These are phyloP conservation scores for Holtermannia corniformis DNA, from an alignment of 768 basidiomycete genomes.

Conservation along the genomic window DNA sequence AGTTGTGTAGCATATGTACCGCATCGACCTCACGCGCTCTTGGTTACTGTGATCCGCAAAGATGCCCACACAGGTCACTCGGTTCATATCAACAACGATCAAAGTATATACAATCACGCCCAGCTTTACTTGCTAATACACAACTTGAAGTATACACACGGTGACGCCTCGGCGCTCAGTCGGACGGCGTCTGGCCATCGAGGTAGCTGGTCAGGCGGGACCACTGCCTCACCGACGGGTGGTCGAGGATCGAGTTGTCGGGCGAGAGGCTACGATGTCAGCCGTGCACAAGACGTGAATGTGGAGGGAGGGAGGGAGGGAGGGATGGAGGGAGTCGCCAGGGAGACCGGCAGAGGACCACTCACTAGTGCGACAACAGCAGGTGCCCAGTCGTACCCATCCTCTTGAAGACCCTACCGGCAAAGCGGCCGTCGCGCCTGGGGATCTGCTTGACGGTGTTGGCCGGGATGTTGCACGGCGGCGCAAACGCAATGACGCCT, in stretches of 20 bases:
- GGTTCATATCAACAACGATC: no score
- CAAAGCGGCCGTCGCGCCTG: slow-evolving; percentile 13
- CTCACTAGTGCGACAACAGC: slow-evolving; percentile 24
- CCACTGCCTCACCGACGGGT: slow-evolving; percentile 11
- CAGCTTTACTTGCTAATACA: no score
- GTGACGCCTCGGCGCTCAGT: no score
- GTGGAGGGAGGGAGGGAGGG: neutral
- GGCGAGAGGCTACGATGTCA: slow-evolving; percentile 9
- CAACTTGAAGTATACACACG: no score
- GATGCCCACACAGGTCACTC: no score
- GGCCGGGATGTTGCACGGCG: neutral
- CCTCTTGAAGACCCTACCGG: slow-evolving; percentile 25
- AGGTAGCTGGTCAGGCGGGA: slow-evolving; percentile 16
- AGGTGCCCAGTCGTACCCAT: slow-evolving; percentile 23
- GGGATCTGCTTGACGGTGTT: neutral
- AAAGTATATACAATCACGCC: no score
- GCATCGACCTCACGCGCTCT: no score
- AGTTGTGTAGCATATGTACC: no score
- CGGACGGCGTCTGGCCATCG: no score
- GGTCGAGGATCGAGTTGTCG: slow-evolving; percentile 18
- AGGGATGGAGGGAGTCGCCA: neutral
- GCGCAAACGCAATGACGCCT: slow-evolving; percentile 20
- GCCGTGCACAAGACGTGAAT: no score
- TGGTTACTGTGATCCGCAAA: no score
- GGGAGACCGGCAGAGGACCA: neutral